These are phyloP conservation scores for Lepraria neglecta DNA, from an alignment of 495 filamentous ascomycete species.

Conservation along the genomic window DNA sequence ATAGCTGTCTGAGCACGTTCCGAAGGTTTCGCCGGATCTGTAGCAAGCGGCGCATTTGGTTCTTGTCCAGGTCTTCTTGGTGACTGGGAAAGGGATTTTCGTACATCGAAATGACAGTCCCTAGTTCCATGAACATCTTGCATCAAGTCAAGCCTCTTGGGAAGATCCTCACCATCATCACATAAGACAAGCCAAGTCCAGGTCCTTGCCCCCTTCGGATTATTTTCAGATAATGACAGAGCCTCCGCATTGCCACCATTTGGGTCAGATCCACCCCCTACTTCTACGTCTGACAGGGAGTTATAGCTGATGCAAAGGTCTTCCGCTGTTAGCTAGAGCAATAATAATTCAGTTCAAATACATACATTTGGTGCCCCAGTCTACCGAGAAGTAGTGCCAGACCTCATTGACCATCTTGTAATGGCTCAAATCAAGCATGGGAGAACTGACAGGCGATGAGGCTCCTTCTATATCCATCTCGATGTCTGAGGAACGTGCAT, in stretches of 20 bases:
- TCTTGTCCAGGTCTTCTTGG: constrained; percentile 31
- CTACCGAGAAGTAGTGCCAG: constrained; percentile 60
- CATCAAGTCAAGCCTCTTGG: constrained; percentile 29
- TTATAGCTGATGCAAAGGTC: constrained; percentile 81
- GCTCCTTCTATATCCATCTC: constrained; percentile 12
- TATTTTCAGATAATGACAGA: constrained; percentile 37
- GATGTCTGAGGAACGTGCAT: constrained; percentile 15
- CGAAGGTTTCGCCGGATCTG: constrained; percentile 61
- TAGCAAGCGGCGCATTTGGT: constrained; percentile 39
- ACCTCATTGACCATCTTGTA: constrained; percentile 54
- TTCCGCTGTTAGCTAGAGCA: constrained; percentile 30
- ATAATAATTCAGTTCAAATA: not conserved
- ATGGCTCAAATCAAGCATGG: constrained; percentile 35
- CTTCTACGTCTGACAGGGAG: constrained; percentile 56
- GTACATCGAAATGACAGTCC: constrained; percentile 71
- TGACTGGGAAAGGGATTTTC: constrained; percentile 56
- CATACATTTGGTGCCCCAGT: constrained; percentile 52
- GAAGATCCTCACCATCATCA: constrained; percentile 52
- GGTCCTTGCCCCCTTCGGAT: constrained; percentile 55
- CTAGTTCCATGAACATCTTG: not conserved
- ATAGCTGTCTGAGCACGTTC: constrained; percentile 67
- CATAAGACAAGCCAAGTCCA: constrained; percentile 85
- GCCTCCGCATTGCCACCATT: constrained; percentile 10
- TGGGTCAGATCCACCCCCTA: not conserved
- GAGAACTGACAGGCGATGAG: not conserved